phyloP scores from a whole-genome alignment of 768 basidiomycete species.

The Hydnum rufescens region DNA sequence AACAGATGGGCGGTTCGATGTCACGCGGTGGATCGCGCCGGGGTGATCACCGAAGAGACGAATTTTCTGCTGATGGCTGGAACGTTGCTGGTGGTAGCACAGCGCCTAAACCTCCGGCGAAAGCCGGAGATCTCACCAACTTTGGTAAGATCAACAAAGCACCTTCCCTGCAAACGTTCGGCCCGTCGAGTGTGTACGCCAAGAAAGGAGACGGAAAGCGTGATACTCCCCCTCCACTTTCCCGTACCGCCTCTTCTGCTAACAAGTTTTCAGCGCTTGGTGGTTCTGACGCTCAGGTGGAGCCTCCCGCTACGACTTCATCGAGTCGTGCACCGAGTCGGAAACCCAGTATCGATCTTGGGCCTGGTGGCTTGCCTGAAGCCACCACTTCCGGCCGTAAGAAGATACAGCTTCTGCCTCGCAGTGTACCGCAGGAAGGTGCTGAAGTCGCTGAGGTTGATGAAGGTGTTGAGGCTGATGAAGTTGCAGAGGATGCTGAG shows the following conservation, averaged over 20 bases:
- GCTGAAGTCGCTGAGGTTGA: constrained; percentile 29
- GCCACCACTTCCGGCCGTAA: constrained; percentile 33
- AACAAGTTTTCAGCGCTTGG: constrained; percentile 78
- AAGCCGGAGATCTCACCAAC: constrained; percentile 69
- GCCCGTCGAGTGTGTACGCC: constrained; percentile 68
- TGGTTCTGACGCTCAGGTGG: constrained; percentile 29
- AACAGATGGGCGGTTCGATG: constrained; percentile 24
- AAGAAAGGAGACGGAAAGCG: constrained; percentile 41
- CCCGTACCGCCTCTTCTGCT: constrained; percentile 55
- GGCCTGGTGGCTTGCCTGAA: constrained; percentile 27
- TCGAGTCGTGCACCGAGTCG: constrained; percentile 31
- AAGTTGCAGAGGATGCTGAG: constrained; percentile 9
- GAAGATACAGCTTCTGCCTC: constrained; percentile 55
- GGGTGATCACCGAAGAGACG: constrained; percentile 42
- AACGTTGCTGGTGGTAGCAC: constrained; percentile 36
- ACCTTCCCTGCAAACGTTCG: constrained; percentile 47
- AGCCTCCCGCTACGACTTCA: constrained; percentile 15
- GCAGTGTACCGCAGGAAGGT: constrained; percentile 45
- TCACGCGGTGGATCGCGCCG: constrained; percentile 82
- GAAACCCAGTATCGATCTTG: constrained; percentile 33
- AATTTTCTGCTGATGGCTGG: constrained; percentile 74
- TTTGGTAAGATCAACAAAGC: constrained; percentile 69
- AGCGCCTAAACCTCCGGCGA: constrained; percentile 35
- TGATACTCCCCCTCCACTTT: constrained; percentile 45
- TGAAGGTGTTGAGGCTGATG: constrained; percentile 22